phyloP scores from a whole-genome alignment of 129 eudicot species.

The Escallonia herrerae region DNA sequence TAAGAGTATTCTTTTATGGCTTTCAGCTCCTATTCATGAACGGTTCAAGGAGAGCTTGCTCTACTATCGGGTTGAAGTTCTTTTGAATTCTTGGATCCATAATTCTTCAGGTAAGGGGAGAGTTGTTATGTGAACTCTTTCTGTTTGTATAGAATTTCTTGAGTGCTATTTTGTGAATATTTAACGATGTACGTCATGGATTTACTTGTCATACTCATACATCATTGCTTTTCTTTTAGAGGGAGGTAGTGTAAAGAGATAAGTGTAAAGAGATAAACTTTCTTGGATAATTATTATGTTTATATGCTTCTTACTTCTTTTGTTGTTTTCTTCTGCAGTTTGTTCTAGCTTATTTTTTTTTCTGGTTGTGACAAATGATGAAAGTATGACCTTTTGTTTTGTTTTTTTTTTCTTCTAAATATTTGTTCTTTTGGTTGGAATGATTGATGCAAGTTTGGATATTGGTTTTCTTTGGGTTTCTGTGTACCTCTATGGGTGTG shows the following conservation, averaged over 20 bases:
- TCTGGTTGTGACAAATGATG: too few species aligned
- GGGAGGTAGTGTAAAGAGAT: background rate
- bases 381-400: too few species aligned
- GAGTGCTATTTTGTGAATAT: constrained; percentile 1
- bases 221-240: constrained; percentile 4
- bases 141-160: background rate
- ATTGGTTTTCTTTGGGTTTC: background rate
- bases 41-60: background rate
- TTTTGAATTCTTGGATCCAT: constrained; percentile 11
- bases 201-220: background rate
- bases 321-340: background rate
- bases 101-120: constrained; percentile 12
- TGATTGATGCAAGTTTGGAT: background rate
- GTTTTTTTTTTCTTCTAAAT: background rate
- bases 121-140: background rate
- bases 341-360: too few species aligned
- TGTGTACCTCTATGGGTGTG: background rate
- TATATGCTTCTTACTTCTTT: background rate
- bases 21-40: constrained; percentile 9
- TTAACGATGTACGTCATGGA: constrained; percentile 9
- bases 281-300: background rate
- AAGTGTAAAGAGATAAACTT: background rate
- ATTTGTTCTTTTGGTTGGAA: constrained; percentile 1
- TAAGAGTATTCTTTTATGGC: constrained; percentile 6
- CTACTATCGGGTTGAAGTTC: constrained; percentile 6